A percentile compares a stretch with the other conserved stretches of the same genome.
These are phyloP conservation scores for Barbatosphaeria neglecta DNA, from an alignment of 495 filamentous ascomycete genomes.

Conservation along the genomic window DNA sequence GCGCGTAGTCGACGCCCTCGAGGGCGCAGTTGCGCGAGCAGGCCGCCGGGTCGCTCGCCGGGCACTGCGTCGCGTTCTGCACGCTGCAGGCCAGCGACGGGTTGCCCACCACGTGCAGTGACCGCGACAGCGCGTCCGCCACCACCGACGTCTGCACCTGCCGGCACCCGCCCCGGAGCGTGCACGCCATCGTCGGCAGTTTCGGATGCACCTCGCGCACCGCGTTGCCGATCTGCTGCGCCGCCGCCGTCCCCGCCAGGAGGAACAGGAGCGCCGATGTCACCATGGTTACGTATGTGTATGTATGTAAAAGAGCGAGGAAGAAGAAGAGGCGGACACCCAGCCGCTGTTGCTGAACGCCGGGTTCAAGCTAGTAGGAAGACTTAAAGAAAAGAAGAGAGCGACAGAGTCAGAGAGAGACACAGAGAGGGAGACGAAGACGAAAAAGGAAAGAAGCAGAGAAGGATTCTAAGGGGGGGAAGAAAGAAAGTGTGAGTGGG, in stretches of 20 bases:
- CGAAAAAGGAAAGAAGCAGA: no score
- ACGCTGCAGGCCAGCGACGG: constrained; percentile 18
- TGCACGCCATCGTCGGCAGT: constrained; percentile 47
- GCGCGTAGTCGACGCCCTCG: constrained; percentile 25
- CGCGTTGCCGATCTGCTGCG: constrained; percentile 11
- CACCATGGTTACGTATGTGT: background rate
- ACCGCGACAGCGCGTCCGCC: constrained; percentile 38
- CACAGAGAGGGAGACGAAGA: no score
- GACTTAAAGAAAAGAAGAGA: background rate
- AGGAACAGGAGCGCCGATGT: constrained; percentile 1
- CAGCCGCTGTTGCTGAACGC: background rate
- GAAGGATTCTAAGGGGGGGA: no score
- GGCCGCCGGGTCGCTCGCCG: background rate
- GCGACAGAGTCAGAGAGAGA: background rate
- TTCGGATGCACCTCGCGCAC: constrained; percentile 37
- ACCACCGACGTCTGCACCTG: constrained; percentile 41
- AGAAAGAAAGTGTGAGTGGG: background rate
- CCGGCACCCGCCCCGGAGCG: constrained; percentile 38
- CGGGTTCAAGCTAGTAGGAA: background rate
- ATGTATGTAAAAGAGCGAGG: no score
- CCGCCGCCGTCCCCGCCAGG: constrained; percentile 6
- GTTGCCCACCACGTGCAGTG: constrained; percentile 5
- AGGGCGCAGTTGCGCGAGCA: background rate
- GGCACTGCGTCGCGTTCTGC: constrained; percentile 35
- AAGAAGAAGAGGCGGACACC: background rate